Evolutionary conservation across 1,284 basidiomycete species (phyloP).

Genomic region (Salmacisia buchloeana): DNA sequence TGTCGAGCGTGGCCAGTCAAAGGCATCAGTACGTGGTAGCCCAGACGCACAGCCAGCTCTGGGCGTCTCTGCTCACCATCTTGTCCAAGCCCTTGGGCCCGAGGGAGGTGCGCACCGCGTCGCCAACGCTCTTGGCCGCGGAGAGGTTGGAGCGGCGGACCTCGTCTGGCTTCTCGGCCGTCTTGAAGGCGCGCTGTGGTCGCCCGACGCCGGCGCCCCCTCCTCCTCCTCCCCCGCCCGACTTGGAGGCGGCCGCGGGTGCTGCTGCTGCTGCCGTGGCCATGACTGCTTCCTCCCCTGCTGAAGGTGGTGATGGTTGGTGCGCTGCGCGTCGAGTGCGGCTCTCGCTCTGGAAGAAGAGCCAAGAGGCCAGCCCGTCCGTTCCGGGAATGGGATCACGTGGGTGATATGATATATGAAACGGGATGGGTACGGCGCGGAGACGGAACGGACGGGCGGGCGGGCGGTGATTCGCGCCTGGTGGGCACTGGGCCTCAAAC

Average conservation of each 20-base stretch:
- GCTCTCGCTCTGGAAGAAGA: too few species aligned
- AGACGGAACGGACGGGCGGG: too few species aligned
- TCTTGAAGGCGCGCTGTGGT: slow-evolving; percentile 45
- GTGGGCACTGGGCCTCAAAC: too few species aligned
- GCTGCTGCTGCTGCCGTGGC: slow-evolving; percentile 1
- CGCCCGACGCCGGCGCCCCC: slow-evolving; percentile 6
- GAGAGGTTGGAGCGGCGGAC: slow-evolving; percentile 46
- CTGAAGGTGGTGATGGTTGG: not conserved
- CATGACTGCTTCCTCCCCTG: not conserved
- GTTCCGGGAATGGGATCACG: too few species aligned
- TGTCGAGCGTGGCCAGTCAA: not conserved
- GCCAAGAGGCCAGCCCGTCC: too few species aligned
- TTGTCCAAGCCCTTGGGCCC: slow-evolving; percentile 99
- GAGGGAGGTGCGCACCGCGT: slow-evolving; percentile 91
- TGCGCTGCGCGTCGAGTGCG: not conserved
- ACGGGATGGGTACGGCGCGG: too few species aligned
- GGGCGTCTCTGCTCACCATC: slow-evolving; percentile 75
- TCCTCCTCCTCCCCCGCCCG: not conserved
- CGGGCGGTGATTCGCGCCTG: too few species aligned
- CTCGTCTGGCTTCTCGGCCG: slow-evolving; percentile 51
- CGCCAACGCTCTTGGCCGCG: slow-evolving; percentile 74
- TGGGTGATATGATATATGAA: too few species aligned
- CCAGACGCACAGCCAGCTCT: not conserved
- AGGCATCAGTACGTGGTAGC: not conserved
- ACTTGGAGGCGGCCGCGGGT: not conserved